Conservation (phyloP, 352 stramenopile species). For the Nothophytophthora sp. region DNA sequence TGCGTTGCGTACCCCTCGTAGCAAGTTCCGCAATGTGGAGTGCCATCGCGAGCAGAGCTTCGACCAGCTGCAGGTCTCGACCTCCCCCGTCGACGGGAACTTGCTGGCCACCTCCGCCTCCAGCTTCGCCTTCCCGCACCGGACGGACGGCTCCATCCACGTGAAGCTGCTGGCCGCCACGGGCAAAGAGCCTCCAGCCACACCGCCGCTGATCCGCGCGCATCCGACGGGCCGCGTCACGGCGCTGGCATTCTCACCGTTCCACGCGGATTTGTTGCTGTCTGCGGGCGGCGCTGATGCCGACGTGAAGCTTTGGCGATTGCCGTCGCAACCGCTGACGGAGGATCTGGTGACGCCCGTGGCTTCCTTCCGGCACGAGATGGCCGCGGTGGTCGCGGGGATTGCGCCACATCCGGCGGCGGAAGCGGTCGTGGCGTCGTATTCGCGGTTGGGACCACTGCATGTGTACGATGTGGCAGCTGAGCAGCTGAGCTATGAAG, state of each 20-base stretch:
- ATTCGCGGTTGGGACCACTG: conserved; percentile 36
- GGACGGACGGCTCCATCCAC: conserved; percentile 64
- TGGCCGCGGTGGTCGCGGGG: conserved; percentile 19
- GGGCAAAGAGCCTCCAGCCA: conserved; percentile 28
- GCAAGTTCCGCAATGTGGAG: conserved; percentile 85
- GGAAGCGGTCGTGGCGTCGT: conserved; percentile 40
- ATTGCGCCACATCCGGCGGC: conserved; percentile 64
- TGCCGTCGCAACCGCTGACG: conserved; percentile 29
- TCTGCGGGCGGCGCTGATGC: conserved; percentile 57
- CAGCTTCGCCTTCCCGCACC: conserved; percentile 65
- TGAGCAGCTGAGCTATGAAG: conserved; percentile 24
- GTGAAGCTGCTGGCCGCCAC: conserved; percentile 51
- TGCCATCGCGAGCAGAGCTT: conserved; percentile 62
- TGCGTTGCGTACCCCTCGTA: conserved; percentile 20
- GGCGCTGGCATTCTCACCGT: conserved; percentile 61
- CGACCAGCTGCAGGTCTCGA: conserved; percentile 66
- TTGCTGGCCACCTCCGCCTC: conserved; percentile 38
- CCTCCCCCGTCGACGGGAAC: conserved; percentile 44
- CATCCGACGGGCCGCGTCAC: conserved; percentile 62
- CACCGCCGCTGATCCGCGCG: conserved; percentile 53
- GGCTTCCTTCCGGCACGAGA: conserved; percentile 20
- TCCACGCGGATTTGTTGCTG: conserved; percentile 49
- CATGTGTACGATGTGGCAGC: conserved; percentile 47
- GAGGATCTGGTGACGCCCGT: conserved; percentile 30
- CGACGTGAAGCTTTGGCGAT: conserved; percentile 57